These are phyloP conservation scores for Sarocladium oryzae DNA, from an alignment of 2,329 filamentous ascomycete species.

Conservation along the genomic window DNA sequence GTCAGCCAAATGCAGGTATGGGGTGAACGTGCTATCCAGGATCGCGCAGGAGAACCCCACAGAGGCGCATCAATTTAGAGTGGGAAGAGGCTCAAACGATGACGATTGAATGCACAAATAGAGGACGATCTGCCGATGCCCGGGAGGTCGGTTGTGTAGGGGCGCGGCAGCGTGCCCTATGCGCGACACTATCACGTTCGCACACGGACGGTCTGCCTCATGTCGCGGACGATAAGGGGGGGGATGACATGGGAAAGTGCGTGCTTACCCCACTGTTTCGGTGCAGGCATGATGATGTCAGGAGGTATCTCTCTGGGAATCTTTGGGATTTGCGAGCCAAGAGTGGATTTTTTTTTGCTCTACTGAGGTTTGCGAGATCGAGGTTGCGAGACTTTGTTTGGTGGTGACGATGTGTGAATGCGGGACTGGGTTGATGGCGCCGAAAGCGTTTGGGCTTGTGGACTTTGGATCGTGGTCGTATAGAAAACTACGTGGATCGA, in stretches of 20 bases:
- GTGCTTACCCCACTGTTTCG: constrained; percentile 37
- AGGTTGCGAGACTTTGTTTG: neutral
- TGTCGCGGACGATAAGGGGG: neutral
- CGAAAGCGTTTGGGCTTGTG: constrained; percentile 2
- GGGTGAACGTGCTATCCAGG: constrained; percentile 7
- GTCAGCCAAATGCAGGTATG: constrained; percentile 16
- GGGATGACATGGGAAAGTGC: constrained; percentile 10
- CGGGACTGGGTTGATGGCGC: constrained; percentile 5
- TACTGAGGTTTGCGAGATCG: neutral
- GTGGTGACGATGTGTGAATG: constrained; percentile 1
- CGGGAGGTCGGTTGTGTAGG: constrained; percentile 1
- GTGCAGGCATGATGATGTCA: constrained; percentile 33
- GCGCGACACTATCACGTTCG: constrained; percentile 8
- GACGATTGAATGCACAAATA: neutral
- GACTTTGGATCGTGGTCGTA: neutral
- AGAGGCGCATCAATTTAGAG: constrained; percentile 11
- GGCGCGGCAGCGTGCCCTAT: constrained; percentile 7
- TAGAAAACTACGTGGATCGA: neutral
- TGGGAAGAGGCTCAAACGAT: neutral
- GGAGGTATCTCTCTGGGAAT: neutral
- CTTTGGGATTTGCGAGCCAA: neutral
- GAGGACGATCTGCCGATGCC: constrained; percentile 5
- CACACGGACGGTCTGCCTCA: constrained; percentile 9
- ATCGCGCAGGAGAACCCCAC: constrained; percentile 12
- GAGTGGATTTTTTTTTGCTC: neutral